A percentile compares a stretch with the other conserved stretches of the same genome.
These are phyloP conservation scores for Colletotrichum musicola DNA, from an alignment of 2,329 filamentous ascomycete genomes.

Conservation along the genomic window DNA sequence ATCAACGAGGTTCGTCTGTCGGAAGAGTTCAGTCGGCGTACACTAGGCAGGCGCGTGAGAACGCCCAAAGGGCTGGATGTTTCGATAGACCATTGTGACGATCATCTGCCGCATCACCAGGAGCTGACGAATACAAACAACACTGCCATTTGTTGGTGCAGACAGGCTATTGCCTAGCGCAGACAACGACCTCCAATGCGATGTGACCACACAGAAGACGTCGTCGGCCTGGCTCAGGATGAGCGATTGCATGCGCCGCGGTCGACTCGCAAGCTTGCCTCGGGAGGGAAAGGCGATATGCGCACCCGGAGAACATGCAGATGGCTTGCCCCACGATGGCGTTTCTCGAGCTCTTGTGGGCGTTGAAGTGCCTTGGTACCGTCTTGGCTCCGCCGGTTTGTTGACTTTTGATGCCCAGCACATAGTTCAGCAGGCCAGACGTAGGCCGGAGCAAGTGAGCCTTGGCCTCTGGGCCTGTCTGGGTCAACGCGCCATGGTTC, in stretches of 20 bases:
- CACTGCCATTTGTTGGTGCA: no score
- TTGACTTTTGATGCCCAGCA: not conserved
- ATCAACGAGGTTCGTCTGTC: not conserved
- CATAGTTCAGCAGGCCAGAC: no score
- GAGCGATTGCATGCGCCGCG: slow-evolving; percentile 5
- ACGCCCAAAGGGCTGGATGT: not conserved
- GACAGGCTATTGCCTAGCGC: not conserved
- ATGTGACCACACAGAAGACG: not conserved
- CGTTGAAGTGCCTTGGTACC: not conserved
- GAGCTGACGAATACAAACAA: no score
- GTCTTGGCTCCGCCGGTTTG: slow-evolving; percentile 2
- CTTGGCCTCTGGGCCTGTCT: no score
- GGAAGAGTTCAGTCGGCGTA: not conserved
- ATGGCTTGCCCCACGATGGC: not conserved
- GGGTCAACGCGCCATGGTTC: no score
- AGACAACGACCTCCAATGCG: not conserved
- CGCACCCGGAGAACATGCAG: not conserved
- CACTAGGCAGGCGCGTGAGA: no score
- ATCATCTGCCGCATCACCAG: no score
- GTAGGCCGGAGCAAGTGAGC: no score
- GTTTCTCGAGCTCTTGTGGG: not conserved
- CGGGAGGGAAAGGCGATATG: slow-evolving; percentile 1
- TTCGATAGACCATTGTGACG: not conserved
- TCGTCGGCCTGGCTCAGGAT: not conserved
- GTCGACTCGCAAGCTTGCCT: slow-evolving; percentile 12